These are phyloP conservation scores for Mortierella sp. DNA, from an alignment of 371 early-diverging fungal species.

Conservation along the genomic window DNA sequence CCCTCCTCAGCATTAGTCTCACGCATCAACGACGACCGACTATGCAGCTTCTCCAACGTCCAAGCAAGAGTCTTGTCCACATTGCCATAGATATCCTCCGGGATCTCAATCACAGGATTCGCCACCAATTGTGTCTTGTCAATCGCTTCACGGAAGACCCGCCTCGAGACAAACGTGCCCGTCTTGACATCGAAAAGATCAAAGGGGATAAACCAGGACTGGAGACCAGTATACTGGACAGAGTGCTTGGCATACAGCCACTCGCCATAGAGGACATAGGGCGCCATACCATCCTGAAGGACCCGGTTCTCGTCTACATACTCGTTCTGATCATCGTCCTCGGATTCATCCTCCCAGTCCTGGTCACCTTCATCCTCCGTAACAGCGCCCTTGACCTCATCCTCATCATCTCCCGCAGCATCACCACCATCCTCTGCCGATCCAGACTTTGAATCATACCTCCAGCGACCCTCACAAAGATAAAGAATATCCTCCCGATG, in stretches of 20 bases:
- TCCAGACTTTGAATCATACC: slow-evolving; percentile 21
- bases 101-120: slow-evolving; percentile 33
- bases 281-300: slow-evolving; percentile 53
- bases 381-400: neutral
- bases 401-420: slow-evolving; percentile 1
- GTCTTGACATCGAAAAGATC: slow-evolving; percentile 60
- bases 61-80: slow-evolving; percentile 40
- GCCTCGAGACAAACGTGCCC: slow-evolving; percentile 51
- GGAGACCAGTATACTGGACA: slow-evolving; percentile 61
- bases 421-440: neutral
- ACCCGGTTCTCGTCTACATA: slow-evolving; percentile 53
- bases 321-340: slow-evolving; percentile 38
- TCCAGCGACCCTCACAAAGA: slow-evolving; percentile 53
- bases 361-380: slow-evolving; percentile 26
- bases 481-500: slow-evolving; percentile 51
- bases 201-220: slow-evolving; percentile 66
- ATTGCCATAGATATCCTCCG: slow-evolving; percentile 32
- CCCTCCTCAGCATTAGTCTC: neutral
- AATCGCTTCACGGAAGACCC: slow-evolving; percentile 36
- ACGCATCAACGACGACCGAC: slow-evolving; percentile 39
- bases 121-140: slow-evolving; percentile 33
- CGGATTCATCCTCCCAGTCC: slow-evolving; percentile 28
- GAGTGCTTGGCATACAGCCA: slow-evolving; percentile 68
- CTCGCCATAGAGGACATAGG: slow-evolving; percentile 68
- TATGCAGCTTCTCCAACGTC: slow-evolving; percentile 33